These are phyloP conservation scores for Talaromyces marneffei DNA, from an alignment of 2,329 filamentous ascomycete genomes.

Conservation along the genomic window DNA sequence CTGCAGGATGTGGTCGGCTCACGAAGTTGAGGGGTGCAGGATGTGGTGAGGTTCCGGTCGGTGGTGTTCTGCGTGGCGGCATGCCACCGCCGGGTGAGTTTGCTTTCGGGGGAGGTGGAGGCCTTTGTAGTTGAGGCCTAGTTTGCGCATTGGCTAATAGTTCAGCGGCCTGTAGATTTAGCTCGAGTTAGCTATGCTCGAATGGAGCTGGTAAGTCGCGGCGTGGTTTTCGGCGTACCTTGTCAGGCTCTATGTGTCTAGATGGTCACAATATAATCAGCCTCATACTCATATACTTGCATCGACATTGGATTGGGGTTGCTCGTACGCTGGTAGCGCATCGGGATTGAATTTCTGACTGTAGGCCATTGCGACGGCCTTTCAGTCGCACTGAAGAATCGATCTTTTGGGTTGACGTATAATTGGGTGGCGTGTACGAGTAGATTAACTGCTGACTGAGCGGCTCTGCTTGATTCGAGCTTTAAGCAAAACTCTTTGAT, in stretches of 20 bases:
- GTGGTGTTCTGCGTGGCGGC: conserved; percentile 22
- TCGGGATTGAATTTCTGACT: conserved; percentile 90
- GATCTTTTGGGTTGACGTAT: background rate
- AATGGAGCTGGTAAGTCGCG: background rate
- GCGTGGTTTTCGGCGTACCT: background rate
- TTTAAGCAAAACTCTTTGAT: background rate
- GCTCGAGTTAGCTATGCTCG: conserved; percentile 44
- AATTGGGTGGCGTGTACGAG: background rate
- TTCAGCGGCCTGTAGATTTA: conserved; percentile 9
- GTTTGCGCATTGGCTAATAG: conserved; percentile 9
- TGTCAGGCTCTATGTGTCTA: conserved; percentile 15
- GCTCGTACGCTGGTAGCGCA: conserved; percentile 73
- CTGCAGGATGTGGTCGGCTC: conserved; percentile 19
- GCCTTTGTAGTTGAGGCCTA: conserved; percentile 9
- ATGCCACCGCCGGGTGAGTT: background rate
- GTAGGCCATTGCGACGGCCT: conserved; percentile 68
- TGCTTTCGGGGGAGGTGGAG: conserved; percentile 11
- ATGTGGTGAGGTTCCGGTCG: conserved; percentile 23
- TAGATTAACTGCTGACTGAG: background rate
- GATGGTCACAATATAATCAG: conserved; percentile 15
- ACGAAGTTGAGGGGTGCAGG: conserved; percentile 21
- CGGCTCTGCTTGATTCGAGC: background rate
- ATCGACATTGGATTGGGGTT: conserved; percentile 30
- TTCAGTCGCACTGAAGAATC: background rate
- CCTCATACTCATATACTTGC: background rate